These are phyloP conservation scores for Arxiozyma slooffiae DNA, from an alignment of 1,139 yeast genomes.

Conservation along the genomic window DNA sequence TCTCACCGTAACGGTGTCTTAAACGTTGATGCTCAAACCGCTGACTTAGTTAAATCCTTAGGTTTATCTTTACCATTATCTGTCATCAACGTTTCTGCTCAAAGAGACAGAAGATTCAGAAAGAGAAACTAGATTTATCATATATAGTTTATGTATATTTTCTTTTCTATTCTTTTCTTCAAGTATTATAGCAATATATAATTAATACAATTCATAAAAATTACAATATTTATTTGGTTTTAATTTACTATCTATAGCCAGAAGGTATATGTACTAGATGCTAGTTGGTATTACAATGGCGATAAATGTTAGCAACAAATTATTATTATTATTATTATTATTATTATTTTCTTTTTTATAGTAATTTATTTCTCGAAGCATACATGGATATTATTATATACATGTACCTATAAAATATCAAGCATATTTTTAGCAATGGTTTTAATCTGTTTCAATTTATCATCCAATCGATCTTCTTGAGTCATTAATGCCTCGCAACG, in stretches of 20 bases:
- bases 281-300: too few species aligned
- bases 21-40: conserved; percentile 97
- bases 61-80: conserved; percentile 94
- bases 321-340: too few species aligned
- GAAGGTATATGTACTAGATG: too few species aligned
- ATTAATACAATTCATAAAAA: background rate
- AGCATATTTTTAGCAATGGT: conserved; percentile 34
- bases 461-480: conserved; percentile 32
- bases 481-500: conserved; percentile 33
- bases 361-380: background rate
- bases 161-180: background rate
- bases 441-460: conserved; percentile 32
- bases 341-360: too few species aligned
- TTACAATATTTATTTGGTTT: background rate
- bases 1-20: conserved; percentile 93
- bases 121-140: conserved; percentile 45
- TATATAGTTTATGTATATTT: conserved; percentile 1
- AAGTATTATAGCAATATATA: background rate
- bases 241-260: too few species aligned
- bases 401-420: background rate
- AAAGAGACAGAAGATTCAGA: conserved; percentile 93
- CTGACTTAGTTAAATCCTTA: conserved; percentile 88
- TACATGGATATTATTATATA: background rate
- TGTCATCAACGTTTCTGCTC: conserved; percentile 86
- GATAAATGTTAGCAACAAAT: too few species aligned